Percentiles rank a stretch among this genome's conserved stretches.
Conservation (phyloP, 805 yeast genomes). For the Phaffomyces thermotolerans region DNA sequence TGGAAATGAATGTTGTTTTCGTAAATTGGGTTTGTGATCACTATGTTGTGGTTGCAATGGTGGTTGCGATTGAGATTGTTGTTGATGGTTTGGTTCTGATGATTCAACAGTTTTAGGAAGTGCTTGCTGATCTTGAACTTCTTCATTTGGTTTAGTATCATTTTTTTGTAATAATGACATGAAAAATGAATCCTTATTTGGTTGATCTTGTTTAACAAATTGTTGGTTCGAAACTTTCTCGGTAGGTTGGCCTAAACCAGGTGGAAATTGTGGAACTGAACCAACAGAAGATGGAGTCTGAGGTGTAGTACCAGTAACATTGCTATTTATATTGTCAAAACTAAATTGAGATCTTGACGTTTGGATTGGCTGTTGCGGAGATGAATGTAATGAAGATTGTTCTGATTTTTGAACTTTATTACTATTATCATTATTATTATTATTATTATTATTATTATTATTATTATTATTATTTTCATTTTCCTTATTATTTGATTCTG, state of each 20-base stretch:
- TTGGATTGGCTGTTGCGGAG: conserved; percentile 5
- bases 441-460: no score
- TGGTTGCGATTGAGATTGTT: not conserved
- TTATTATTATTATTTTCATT: not conserved
- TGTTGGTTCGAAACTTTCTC: conserved; percentile 3
- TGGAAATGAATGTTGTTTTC: not conserved
- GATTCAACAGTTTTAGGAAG: not conserved
- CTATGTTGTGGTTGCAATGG: conserved; percentile 1
- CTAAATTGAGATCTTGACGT: conserved; percentile 7
- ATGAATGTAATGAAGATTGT: conserved; percentile 5
- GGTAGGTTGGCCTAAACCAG: conserved; percentile 10
- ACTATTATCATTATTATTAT: no score
- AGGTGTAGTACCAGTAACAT: conserved; percentile 3
- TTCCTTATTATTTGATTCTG: not conserved
- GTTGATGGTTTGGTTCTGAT: not conserved
- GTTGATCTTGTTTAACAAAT: conserved; percentile 5
- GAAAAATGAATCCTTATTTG: conserved; percentile 19
- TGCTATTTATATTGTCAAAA: conserved; percentile 1
- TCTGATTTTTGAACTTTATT: not conserved
- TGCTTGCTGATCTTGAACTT: not conserved
- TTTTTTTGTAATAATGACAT: conserved; percentile 18
- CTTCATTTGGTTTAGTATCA: conserved; percentile 8
- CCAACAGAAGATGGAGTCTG: conserved; percentile 14
- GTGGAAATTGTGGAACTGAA: conserved; percentile 14
- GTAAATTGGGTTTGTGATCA: not conserved